Base-by-base conservation (phyloP, 108 stramenopile genomes). In the Stephanodiscus triporus region DNA sequence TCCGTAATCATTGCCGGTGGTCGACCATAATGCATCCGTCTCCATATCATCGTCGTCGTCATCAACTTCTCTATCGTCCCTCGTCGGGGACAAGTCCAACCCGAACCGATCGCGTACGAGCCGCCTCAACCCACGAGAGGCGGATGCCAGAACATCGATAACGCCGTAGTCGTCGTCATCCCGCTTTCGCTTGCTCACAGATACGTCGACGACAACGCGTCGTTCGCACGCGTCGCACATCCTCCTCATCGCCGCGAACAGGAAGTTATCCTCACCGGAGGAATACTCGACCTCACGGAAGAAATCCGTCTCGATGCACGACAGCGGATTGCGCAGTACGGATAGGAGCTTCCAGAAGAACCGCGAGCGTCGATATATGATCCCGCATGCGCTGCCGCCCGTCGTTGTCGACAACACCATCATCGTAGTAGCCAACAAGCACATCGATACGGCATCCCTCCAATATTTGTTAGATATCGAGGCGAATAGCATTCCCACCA, bases 261-360 rank as follows among this genome's bases (percentile, higher is more conserved):
- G 76, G 75, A 93, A 93, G 65, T 91, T 93, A 30, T 80, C 61
- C 6, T 81, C 84, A 0, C 73, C 80, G 4, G 80, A 70, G 34
- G 88, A 85, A 49, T 86, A 83, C 32, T 93, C 90, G 9, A 88
- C 63, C 38, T 93, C 89, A 58, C 89, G 84, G 51, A 93, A 87
- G 56, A 93, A 91, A 22, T 91, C 90, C 48, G 80, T 51, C 47
- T 91, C 90, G 51, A 93, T 89, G 61, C 78, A 78, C 10, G 75
- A 65, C 19, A 93, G 32, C 75, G 91, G 88, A 56, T 74, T 66
- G 8, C 66, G 63, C 10, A 93, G 72, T 0, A 87, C 67, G 2
- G 65, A 42, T 9, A 90, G 36, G 9, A 93, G 65, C 37, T 71
- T 51, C 4, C 59, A 20, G 63, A 84, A 88, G 30, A 93, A 73